Percentiles rank a stretch among this genome's conserved stretches.
These are phyloP conservation scores for Capsicum rhomboideum DNA, from an alignment of 257 asterid species.

Conservation along the genomic window DNA sequence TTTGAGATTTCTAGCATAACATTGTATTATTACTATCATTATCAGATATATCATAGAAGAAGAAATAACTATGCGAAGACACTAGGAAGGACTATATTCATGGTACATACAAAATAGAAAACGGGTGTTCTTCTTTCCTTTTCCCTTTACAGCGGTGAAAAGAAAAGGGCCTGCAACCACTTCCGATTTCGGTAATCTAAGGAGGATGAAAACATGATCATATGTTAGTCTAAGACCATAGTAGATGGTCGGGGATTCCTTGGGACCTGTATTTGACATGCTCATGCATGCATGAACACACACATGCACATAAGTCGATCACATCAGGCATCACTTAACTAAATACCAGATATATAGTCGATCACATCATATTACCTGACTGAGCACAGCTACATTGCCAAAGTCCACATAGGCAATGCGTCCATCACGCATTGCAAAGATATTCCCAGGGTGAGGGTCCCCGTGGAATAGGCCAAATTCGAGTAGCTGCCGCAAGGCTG, in stretches of 20 bases:
- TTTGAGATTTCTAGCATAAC: neutral
- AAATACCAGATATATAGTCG: neutral
- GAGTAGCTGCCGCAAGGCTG: conserved; percentile 90
- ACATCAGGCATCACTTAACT: neutral
- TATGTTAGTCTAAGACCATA: neutral
- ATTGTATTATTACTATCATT: neutral
- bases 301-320: neutral
- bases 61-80: neutral
- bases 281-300: neutral
- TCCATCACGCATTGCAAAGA: conserved; percentile 98
- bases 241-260: neutral
- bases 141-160: neutral
- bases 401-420: conserved; percentile 98
- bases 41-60: neutral
- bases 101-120: neutral
- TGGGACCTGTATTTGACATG: neutral
- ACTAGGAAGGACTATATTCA: neutral
- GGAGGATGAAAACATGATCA: neutral
- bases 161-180: neutral
- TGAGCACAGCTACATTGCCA: conserved; percentile 97
- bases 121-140: neutral
- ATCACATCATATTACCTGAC: conserved; percentile 57
- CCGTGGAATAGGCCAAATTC: conserved; percentile 98
- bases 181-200: neutral
- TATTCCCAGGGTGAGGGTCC: conserved; percentile 99